Evolutionary conservation across 2,329 filamentous ascomycete species (phyloP).

Genomic region (Colletotrichum lentis): DNA sequence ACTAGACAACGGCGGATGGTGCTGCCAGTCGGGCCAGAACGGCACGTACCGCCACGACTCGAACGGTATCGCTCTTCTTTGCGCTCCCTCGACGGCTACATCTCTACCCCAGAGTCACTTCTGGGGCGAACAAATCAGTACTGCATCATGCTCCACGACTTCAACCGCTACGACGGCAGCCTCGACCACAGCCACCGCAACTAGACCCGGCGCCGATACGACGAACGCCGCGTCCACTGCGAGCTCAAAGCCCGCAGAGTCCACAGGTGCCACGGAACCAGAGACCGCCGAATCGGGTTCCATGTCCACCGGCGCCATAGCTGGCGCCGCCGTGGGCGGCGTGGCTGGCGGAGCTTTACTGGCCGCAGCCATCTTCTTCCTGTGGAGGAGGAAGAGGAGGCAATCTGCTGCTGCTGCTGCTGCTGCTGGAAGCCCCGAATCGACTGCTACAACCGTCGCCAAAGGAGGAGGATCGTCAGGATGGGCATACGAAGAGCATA

Average conservation of each 20-base stretch:
- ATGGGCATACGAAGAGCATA: not conserved
- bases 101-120: not conserved
- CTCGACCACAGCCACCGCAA: not conserved
- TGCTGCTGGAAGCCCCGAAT: not conserved
- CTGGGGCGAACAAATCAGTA: slow-evolving; percentile 10
- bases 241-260: not conserved
- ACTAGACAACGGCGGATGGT: slow-evolving; percentile 19
- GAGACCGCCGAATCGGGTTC: not conserved
- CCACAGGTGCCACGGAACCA: not conserved
- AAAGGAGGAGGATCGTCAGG: not conserved
- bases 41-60: slow-evolving; percentile 10
- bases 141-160: not conserved
- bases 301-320: slow-evolving; percentile 10
- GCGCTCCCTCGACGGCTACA: slow-evolving; percentile 9
- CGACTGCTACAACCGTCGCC: not conserved
- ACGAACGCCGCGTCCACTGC: too few relatives aligned
- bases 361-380: slow-evolving; percentile 2
- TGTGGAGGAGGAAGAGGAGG: slow-evolving; percentile 5
- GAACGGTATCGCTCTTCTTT: slow-evolving; percentile 9
- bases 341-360: not conserved
- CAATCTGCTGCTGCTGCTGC: not conserved
- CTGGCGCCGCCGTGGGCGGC: slow-evolving; percentile 10
- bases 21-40: slow-evolving; percentile 12
- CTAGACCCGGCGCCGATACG: not conserved
- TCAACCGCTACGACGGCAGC: not conserved